Base-by-base conservation (phyloP, 257 asterid species). In the Solanum tarapatanum region DNA sequence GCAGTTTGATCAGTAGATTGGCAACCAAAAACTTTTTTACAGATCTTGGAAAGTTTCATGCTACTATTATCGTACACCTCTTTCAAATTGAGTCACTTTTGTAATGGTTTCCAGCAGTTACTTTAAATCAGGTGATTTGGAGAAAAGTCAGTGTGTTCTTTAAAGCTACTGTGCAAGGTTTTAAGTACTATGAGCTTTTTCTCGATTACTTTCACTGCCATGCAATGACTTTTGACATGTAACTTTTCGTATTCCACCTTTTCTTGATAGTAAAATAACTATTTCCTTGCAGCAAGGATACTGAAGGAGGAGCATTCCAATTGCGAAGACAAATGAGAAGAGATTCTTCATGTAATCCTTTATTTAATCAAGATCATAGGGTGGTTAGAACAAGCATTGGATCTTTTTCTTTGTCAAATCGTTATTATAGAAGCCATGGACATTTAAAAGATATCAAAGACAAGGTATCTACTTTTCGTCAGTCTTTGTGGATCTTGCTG, bases 261-360 rank as follows among this genome's bases (percentile, higher is more conserved):
- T 83, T 87, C 19, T 86, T 89, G 82, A 89, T 51, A 86, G 62
- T 48, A 45, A 83, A 86, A 64, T 84, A 66, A 80, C 87, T 70
- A 79, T 72, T 82, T 70, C 37, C 70, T 36, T 90, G 89, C 87
- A 89, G 94, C 66, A 43, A 87, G 87, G 90, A 88, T 35, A 83
- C 79, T 82, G 77, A 72, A 35, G 72, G 87, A 55, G 89, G 88
- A 86, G 32, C 90, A 87, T 86, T 86, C 88, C 60, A 75, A 32
- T 88, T 70, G 35, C 66, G 84, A 66, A 80, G 43, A 32, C 90
- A 86, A 90, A 66, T 90, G 37, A 87, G 85, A 87, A 85, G 79
- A 41, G 30, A 85, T n/a, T 66, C 93, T 82, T 60, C 92, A 84
- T 84, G 28, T 79, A 90, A 82, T 43, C 37, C 69, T 89, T 84